A percentile compares a stretch with the other conserved stretches of the same genome.
Conservation (phyloP, 2,329 filamentous ascomycete species). For the Knufia fluminis region DNA sequence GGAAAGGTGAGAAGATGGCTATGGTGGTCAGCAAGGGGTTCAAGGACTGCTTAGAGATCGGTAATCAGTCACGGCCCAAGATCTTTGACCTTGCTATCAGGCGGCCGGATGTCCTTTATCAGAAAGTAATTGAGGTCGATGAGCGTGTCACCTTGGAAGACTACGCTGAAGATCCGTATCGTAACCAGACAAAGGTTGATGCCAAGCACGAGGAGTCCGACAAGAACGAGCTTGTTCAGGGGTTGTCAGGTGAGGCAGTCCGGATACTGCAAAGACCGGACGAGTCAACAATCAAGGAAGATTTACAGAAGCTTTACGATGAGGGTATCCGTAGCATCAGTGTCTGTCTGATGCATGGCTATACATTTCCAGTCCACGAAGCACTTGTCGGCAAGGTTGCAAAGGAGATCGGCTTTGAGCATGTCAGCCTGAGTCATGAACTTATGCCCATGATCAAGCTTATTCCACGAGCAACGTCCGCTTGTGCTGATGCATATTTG, state of each 20-base stretch:
- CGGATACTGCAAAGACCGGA: conserved; percentile 56
- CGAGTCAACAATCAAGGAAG: conserved; percentile 44
- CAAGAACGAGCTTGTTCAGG: conserved; percentile 47
- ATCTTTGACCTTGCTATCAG: conserved; percentile 86
- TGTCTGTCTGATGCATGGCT: conserved; percentile 85
- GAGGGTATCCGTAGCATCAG: conserved; percentile 71
- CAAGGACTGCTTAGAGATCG: conserved; percentile 77
- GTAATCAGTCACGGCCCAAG: conserved; percentile 78
- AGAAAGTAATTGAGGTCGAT: conserved; percentile 76
- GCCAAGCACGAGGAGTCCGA: conserved; percentile 40
- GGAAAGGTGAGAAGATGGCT: conserved; percentile 82
- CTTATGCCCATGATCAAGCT: conserved; percentile 86
- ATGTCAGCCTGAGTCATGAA: conserved; percentile 72
- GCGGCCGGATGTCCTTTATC: conserved; percentile 80
- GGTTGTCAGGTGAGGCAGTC: conserved; percentile 65
- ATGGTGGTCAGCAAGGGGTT: conserved; percentile 83
- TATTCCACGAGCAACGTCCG: conserved; percentile 64
- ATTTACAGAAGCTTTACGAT: conserved; percentile 59
- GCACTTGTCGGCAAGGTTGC: conserved; percentile 67
- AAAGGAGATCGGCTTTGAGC: conserved; percentile 68
- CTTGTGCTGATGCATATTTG: conserved; percentile 71
- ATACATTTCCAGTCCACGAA: conserved; percentile 84
- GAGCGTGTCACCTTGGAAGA: conserved; percentile 87
- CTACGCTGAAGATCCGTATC: conserved; percentile 75
- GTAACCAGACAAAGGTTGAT: conserved; percentile 48